Percentiles rank a stretch among this genome's conserved stretches.
Evolutionary conservation across 805 yeast species (phyloP).

Genomic region (Yarrowia deformans): DNA sequence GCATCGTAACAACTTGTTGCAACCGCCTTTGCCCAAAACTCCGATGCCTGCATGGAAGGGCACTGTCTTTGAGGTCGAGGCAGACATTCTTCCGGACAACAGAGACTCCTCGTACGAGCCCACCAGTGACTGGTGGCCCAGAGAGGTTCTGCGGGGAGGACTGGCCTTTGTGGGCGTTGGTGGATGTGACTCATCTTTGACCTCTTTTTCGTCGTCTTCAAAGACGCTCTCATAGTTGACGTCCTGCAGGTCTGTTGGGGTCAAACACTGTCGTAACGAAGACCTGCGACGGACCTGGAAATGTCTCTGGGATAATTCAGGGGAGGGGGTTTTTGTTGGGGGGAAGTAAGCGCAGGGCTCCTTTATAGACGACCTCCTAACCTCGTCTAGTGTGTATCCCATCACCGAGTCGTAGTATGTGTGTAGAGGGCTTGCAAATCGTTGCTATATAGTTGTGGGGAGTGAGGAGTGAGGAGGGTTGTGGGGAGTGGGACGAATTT

Average conservation of each 20-base stretch:
- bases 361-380: constrained; percentile 19
- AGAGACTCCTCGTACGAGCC: constrained; percentile 51
- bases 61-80: constrained; percentile 46
- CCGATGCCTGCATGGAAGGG: constrained; percentile 46
- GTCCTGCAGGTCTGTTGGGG: constrained; percentile 28
- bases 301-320: constrained; percentile 21
- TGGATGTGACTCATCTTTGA: constrained; percentile 9
- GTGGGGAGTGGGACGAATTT: constrained; percentile 21
- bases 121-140: constrained; percentile 44
- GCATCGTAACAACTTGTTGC: constrained; percentile 42
- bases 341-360: constrained; percentile 10
- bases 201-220: constrained; percentile 31
- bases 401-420: constrained; percentile 16
- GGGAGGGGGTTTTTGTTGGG: constrained; percentile 23
- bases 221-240: constrained; percentile 25
- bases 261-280: constrained; percentile 28
- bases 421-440: constrained; percentile 3
- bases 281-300: constrained; percentile 37
- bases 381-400: constrained; percentile 38
- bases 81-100: constrained; percentile 48
- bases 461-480: constrained; percentile 6
- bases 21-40: constrained; percentile 46
- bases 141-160: constrained; percentile 24
- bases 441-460: constrained; percentile 7
- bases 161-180: constrained; percentile 1